Conservation (phyloP, 805 yeast species). For the Yarrowia sp. region DNA sequence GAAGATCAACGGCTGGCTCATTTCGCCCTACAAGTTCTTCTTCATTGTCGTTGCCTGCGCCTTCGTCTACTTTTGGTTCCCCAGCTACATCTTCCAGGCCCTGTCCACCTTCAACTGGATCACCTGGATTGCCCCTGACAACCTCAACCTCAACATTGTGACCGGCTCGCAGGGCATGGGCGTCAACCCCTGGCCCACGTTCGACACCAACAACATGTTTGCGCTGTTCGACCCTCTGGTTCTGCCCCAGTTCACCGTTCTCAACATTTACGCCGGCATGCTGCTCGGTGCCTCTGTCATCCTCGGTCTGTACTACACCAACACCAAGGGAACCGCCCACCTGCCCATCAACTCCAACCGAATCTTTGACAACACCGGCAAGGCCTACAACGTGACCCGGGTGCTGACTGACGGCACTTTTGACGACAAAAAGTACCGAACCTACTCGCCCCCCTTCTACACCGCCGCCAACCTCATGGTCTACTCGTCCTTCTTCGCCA, state of each 20-base stretch:
- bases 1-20: constrained; percentile 64
- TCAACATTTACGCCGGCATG: constrained; percentile 52
- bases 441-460: constrained; percentile 73
- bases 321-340: constrained; percentile 65
- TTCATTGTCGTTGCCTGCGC: constrained; percentile 52
- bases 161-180: constrained; percentile 69
- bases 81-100: constrained; percentile 69
- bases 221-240: constrained; percentile 50
- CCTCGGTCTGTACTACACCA: constrained; percentile 60
- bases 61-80: constrained; percentile 71
- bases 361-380: constrained; percentile 62
- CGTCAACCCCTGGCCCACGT: constrained; percentile 56
- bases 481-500: constrained; percentile 64
- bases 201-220: constrained; percentile 54
- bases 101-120: constrained; percentile 70
- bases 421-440: constrained; percentile 57
- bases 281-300: constrained; percentile 58
- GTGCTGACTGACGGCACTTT: constrained; percentile 51
- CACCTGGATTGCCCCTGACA: constrained; percentile 62
- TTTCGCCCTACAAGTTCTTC: constrained; percentile 62
- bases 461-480: constrained; percentile 56
- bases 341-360: constrained; percentile 65
- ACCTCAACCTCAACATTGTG: constrained; percentile 64
- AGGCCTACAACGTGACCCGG: constrained; percentile 56
- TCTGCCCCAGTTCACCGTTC: constrained; percentile 54